Base-by-base conservation (phyloP, 495 filamentous ascomycete genomes). In the Aspergillus avenaceus region DNA sequence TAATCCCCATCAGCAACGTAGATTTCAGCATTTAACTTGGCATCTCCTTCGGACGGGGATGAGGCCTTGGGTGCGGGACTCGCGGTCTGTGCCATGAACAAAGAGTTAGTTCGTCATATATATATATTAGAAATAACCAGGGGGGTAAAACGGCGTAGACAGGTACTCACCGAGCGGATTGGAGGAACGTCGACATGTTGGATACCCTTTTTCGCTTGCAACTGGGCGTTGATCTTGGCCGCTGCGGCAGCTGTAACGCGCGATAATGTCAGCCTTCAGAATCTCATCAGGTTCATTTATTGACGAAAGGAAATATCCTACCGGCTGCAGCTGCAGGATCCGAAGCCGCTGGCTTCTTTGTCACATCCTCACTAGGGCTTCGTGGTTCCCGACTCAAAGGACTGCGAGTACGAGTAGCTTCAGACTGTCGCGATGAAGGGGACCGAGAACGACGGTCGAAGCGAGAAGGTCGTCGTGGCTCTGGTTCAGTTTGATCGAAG, bases 1-100 rank as follows among this genome's bases (percentile, higher is more conserved):
- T 88, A 97, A 64, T 98, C 93, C 51, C 93, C 93, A 63, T 96
- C 93, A 19, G 89, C 85, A 58, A 93, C 87, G 64, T 97, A 97
- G 70, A 93, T 83, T 54, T 96, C 91, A 54, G 85, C 81, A 56
- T 89, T 89, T 64, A 91, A 78, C 40, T 84, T 79, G 31, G 69
- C 71, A 19, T 77, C 76, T 47, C 74, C 71, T 44, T 63, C 61
- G 34, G 73, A 57, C 13, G 80, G 73, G 0, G 76, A 74, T 18
- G 72, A 69, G 32, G 73, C 63, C 55, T 70, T 66, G 8, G 66
- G 64, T 13, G 63, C 67, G 11, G 82, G 75, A 55, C 76, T 82
- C 25, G 71, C 64, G n/a, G 71, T 72, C 72, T 84, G 57, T n/a
- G 41, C 8, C 14, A 25, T 23, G 9, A 12, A 12, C 41, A n/a